These are phyloP conservation scores for Zymoseptoria passerinii DNA, from an alignment of 2,329 filamentous ascomycete species.

Conservation along the genomic window DNA sequence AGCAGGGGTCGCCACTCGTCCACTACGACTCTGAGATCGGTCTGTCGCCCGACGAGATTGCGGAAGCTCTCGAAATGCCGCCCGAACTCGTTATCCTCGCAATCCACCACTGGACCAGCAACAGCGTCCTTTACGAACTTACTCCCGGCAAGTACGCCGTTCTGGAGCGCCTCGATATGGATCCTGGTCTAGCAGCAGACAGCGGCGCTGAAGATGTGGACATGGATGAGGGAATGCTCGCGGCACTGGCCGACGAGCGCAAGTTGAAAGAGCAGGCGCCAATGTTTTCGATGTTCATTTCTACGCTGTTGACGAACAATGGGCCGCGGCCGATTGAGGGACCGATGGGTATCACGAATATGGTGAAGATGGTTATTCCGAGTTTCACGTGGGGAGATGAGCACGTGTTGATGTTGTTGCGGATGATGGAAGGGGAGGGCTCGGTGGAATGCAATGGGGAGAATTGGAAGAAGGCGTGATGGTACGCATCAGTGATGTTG, in stretches of 20 bases:
- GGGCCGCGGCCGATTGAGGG: constrained; percentile 43
- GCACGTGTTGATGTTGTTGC: constrained; percentile 73
- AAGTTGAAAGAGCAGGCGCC: constrained; percentile 59
- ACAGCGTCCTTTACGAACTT: constrained; percentile 54
- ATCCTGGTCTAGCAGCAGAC: constrained; percentile 17
- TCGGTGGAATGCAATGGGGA: constrained; percentile 46
- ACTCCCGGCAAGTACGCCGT: constrained; percentile 52
- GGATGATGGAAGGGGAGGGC: constrained; percentile 64
- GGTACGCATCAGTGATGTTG: too few relatives aligned
- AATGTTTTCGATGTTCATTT: constrained; percentile 85
- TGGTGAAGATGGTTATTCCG: constrained; percentile 85
- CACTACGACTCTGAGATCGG: constrained; percentile 8
- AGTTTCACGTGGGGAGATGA: constrained; percentile 87
- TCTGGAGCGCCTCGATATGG: constrained; percentile 52
- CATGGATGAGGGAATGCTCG: constrained; percentile 29
- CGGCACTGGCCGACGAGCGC: constrained; percentile 41
- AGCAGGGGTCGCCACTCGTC: constrained; percentile 26
- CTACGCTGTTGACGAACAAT: constrained; percentile 91
- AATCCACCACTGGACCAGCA: constrained; percentile 62
- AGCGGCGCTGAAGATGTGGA: constrained; percentile 19
- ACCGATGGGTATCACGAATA: constrained; percentile 85
- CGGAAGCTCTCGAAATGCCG: constrained; percentile 58
- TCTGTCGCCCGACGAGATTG: constrained; percentile 39
- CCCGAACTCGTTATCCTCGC: constrained; percentile 61
- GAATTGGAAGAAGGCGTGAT: constrained; percentile 25